phyloP scores from a whole-genome alignment of 1,284 basidiomycete genomes.

The Paramarasmius palmivorus region DNA sequence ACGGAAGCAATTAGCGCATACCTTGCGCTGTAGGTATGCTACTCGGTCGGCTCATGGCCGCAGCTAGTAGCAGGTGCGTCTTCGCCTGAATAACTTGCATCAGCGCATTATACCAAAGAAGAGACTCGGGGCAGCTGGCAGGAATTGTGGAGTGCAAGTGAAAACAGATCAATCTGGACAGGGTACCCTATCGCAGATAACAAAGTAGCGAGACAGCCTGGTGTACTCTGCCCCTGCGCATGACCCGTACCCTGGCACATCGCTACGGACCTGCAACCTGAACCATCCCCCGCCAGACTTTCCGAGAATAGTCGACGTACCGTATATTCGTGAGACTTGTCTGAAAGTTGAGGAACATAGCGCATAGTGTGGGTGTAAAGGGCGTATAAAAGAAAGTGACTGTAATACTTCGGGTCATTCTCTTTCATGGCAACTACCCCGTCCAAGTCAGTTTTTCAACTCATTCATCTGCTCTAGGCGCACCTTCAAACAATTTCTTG shows the following conservation, averaged over 20 bases:
- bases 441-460: not conserved
- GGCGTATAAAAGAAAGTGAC: constrained; percentile 14
- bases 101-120: not conserved
- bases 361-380: constrained; percentile 17
- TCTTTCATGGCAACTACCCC: constrained; percentile 12
- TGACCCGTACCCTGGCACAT: too few species aligned
- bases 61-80: constrained; percentile 12
- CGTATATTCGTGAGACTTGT: constrained; percentile 11
- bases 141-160: too few species aligned
- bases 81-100: constrained; percentile 10
- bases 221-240: too few species aligned
- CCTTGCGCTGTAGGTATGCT: constrained; percentile 17
- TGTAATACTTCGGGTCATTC: constrained; percentile 14
- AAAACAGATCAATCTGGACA: too few species aligned
- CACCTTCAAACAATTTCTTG: constrained; percentile 13
- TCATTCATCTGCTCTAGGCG: not conserved
- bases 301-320: too few species aligned
- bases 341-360: constrained; percentile 13
- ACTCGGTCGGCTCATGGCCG: constrained; percentile 14
- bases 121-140: too few species aligned
- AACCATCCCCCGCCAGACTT: too few species aligned
- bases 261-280: too few species aligned
- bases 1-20: not conserved
- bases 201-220: too few species aligned
- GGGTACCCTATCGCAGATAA: too few species aligned